phyloP scores from a whole-genome alignment of 305 asterid genomes.

The Plantago rigida region DNA sequence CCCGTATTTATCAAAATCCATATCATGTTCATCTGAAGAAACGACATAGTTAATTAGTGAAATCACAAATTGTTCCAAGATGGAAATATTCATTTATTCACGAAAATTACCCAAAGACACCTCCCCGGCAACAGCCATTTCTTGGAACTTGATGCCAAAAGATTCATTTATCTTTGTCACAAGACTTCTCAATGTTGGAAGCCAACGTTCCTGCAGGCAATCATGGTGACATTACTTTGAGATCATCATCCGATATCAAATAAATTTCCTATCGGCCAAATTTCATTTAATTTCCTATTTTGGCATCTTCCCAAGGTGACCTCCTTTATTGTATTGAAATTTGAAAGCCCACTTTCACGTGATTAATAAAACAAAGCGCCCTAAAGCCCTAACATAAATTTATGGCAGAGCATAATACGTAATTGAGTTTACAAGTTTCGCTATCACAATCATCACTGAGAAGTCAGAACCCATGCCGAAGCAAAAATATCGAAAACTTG shows the following conservation, averaged over 20 bases:
- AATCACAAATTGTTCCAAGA: slow-evolving; percentile 19
- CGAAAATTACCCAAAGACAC: slow-evolving; percentile 64
- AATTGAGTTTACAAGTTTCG: not conserved
- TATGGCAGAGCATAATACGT: not conserved
- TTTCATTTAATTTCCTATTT: too few relatives aligned
- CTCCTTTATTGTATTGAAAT: too few relatives aligned
- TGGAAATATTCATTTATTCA: slow-evolving; percentile 8
- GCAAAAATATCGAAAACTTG: slow-evolving; percentile 1
- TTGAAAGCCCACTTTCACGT: too few relatives aligned
- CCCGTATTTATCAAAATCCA: slow-evolving; percentile 82
- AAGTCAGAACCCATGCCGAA: not conserved
- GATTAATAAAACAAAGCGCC: too few relatives aligned
- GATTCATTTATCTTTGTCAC: slow-evolving; percentile 76
- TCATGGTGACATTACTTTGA: slow-evolving; percentile 22
- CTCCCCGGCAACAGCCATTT: slow-evolving; percentile 99
- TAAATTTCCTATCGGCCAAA: too few relatives aligned
- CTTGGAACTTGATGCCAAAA: slow-evolving; percentile 82
- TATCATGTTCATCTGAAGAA: slow-evolving; percentile 68
- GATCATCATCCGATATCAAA: slow-evolving; percentile 5
- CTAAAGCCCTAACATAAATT: not conserved
- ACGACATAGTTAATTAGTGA: slow-evolving; percentile 24
- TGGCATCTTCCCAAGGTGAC: too few relatives aligned
- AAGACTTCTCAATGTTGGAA: slow-evolving; percentile 71
- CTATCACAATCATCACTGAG: not conserved
- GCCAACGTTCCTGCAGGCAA: slow-evolving; percentile 74